Conservation (phyloP, 139 green algal species). For the Chlorella vulgaris region DNA sequence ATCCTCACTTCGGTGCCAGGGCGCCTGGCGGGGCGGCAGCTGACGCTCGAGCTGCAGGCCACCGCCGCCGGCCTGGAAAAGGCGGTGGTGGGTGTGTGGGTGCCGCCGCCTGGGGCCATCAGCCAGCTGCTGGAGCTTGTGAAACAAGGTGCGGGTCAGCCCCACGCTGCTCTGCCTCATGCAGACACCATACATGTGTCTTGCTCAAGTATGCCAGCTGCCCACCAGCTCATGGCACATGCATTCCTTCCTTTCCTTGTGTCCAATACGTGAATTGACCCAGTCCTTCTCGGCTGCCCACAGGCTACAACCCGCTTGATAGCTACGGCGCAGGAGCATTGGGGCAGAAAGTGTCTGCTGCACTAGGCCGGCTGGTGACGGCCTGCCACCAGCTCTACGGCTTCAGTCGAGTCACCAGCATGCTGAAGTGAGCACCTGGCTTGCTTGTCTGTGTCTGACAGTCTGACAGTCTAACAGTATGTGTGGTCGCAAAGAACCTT, state of each 20-base stretch:
- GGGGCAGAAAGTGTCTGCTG: slow-evolving; percentile 26
- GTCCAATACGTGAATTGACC: too few species aligned
- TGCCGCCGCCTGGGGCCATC: slow-evolving; percentile 9
- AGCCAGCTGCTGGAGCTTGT: slow-evolving; percentile 57
- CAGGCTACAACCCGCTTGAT: slow-evolving; percentile 62
- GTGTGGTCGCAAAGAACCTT: background rate
- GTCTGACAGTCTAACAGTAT: too few species aligned
- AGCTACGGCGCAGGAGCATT: slow-evolving; percentile 51
- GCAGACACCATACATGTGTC: background rate
- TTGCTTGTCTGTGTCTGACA: too few species aligned
- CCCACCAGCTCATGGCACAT: too few species aligned
- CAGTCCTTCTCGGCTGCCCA: slow-evolving; percentile 21
- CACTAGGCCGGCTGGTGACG: slow-evolving; percentile 51
- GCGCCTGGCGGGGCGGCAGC: slow-evolving; percentile 6
- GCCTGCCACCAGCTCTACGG: slow-evolving; percentile 62
- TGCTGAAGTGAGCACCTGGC: slow-evolving; percentile 34
- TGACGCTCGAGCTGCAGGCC: slow-evolving; percentile 13
- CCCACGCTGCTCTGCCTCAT: background rate
- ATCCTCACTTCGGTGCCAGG: slow-evolving; percentile 45
- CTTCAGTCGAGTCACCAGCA: slow-evolving; percentile 21
- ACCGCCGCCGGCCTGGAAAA: slow-evolving; percentile 20
- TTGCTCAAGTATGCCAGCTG: too few species aligned
- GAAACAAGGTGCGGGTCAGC: background rate
- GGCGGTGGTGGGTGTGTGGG: background rate
- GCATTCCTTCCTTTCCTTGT: too few species aligned